Percentiles rank a stretch among this genome's conserved stretches.
These are phyloP conservation scores for Trichoderma erinaceum DNA, from an alignment of 495 filamentous ascomycete genomes.

Conservation along the genomic window DNA sequence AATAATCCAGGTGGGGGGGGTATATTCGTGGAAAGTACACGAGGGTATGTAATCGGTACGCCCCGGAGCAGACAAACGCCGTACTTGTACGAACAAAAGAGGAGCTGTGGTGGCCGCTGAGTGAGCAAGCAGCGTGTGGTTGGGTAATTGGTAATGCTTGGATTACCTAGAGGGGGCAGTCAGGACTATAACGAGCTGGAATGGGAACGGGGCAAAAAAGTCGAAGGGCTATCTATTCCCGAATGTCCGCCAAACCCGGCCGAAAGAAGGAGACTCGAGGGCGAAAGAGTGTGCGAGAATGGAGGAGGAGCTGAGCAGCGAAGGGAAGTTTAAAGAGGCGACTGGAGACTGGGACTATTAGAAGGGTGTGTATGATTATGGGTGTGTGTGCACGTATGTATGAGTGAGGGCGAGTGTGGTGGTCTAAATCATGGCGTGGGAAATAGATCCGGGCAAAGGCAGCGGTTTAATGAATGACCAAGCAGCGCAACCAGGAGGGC, in stretches of 20 bases:
- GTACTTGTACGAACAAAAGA: not conserved
- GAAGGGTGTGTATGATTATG: not conserved
- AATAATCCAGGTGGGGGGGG: constrained; percentile 10
- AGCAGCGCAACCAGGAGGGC: not conserved
- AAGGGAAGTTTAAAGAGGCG: not conserved
- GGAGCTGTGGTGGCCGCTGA: not conserved
- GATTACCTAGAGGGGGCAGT: not conserved
- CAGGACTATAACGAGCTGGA: not conserved
- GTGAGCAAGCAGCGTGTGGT: constrained; percentile 5
- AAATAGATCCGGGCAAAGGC: not conserved
- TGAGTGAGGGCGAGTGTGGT: not conserved
- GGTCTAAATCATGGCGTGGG: not conserved
- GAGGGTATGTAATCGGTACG: constrained; percentile 12
- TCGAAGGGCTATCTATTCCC: not conserved
- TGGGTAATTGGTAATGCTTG: constrained; percentile 12
- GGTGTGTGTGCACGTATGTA: not conserved
- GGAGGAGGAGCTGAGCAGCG: not conserved
- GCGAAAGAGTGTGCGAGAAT: not conserved
- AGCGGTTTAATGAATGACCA: not conserved
- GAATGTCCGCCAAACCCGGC: constrained; percentile 10
- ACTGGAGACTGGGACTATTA: not conserved
- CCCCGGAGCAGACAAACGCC: not conserved
- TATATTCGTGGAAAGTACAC: not conserved
- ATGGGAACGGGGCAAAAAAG: constrained; percentile 5
- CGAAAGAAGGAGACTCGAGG: constrained; percentile 2